Conservation (phyloP, 495 filamentous ascomycete species). For the Aspergillus incahuasiensis region DNA sequence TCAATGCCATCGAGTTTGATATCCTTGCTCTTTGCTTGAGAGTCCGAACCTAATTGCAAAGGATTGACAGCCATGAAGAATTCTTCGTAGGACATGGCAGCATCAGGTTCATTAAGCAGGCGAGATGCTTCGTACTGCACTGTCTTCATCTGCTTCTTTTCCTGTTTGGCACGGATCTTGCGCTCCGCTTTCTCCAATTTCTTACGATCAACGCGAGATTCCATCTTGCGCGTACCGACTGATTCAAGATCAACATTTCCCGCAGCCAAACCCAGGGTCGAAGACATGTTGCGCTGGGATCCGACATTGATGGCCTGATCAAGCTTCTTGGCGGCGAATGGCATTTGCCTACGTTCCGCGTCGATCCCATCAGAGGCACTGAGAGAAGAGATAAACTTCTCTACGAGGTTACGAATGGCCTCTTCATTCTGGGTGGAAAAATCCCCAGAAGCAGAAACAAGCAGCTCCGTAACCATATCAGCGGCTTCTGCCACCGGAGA, state of each 20-base stretch:
- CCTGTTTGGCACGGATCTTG: conserved; percentile 98
- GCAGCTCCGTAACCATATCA: conserved; percentile 72
- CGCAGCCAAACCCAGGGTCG: conserved; percentile 82
- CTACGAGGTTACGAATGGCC: conserved; percentile 77
- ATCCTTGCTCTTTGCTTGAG: conserved; percentile 87
- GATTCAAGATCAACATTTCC: conserved; percentile 89
- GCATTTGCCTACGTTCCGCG: conserved; percentile 62
- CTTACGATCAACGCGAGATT: conserved; percentile 96
- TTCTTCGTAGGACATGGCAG: conserved; percentile 94
- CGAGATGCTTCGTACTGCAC: conserved; percentile 96
- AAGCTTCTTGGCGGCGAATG: conserved; percentile 73
- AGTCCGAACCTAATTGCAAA: conserved; percentile 75
- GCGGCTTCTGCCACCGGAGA: conserved; percentile 83
- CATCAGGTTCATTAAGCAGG: conserved; percentile 74
- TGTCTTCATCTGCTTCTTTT: conserved; percentile 95
- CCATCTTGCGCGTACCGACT: conserved; percentile 84
- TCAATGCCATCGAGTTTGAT: conserved; percentile 97
- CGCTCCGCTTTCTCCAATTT: conserved; percentile 98
- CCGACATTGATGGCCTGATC: conserved; percentile 96
- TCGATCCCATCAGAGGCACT: conserved; percentile 67
- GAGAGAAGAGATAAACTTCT: conserved; percentile 81
- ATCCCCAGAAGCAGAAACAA: conserved; percentile 87
- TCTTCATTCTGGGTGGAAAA: conserved; percentile 63
- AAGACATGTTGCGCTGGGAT: conserved; percentile 89
- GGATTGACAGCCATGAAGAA: conserved; percentile 99